Evolutionary conservation across 2,329 filamentous ascomycete genomes (phyloP), one percentile per base, ranked within the genome.

Genomic region (Venturia carpophila): DNA sequence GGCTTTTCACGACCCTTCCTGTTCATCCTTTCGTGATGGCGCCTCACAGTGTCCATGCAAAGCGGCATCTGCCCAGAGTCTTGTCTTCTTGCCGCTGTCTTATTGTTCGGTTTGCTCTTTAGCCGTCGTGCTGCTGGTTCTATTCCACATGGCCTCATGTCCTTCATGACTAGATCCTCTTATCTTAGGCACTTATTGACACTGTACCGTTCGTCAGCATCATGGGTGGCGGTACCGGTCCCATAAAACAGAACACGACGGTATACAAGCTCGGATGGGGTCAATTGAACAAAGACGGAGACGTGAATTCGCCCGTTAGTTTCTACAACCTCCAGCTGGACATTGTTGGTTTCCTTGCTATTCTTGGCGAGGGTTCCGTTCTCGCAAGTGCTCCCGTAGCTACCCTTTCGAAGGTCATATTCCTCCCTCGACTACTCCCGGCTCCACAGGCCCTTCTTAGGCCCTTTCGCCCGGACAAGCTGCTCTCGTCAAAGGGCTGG

Each of bases 281-380:
- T 11, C n/a, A 30, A 24, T 27, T 42, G 60, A 61, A 61, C 17
- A 2, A 43, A n/a, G 10, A 42, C 27, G 60, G 60, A 9, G 9
- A 61, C 17, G 60, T 42, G 6, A 45, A 45, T 19, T 5, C 6
- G 17, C 37, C 73, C 13, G 70, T 42, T 19, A 19, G 30, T 5
- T 61, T 42, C 39, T 39, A 73, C 13, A 71, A 76, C 62, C 75
- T 83, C 62, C 80, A 83, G 68, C 77, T 83, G 60, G 81, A 83
- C 69, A 82, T 83, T 60, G 81, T 83, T 66, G 81, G 81, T 70
- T 82, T 82, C 70, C 78, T 83, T n/a, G 80, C 80, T 66, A 79
- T 83, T 67, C 71, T 82, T 37, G 80, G 80, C 58, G 80, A 82
- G 71, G 79, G 79, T 72, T 80, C 77, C 60, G 76, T 82, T 27